These are phyloP conservation scores for Ceratonia siliqua DNA, from an alignment of 306 rosid genomes.

Conservation along the genomic window DNA sequence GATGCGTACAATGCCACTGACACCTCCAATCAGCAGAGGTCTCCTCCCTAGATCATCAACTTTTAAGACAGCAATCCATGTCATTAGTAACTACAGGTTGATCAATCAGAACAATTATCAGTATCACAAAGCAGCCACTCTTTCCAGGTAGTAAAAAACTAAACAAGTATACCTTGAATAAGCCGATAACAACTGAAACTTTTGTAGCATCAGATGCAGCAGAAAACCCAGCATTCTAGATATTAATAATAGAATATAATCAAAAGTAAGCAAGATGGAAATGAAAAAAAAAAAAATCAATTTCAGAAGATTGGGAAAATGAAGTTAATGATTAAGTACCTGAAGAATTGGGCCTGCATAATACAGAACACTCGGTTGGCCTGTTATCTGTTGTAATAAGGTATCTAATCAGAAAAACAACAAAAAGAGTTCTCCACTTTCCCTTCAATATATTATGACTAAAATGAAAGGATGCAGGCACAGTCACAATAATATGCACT, in stretches of 20 bases:
- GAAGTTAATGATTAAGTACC: slow-evolving; percentile 51
- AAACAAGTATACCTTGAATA: slow-evolving; percentile 72
- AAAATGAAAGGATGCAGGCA: slow-evolving; percentile 23
- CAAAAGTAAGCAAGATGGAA: slow-evolving; percentile 29
- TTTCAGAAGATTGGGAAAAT: slow-evolving; percentile 19
- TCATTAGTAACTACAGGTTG: slow-evolving; percentile 76
- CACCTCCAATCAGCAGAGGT: slow-evolving; percentile 85
- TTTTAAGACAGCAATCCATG: slow-evolving; percentile 83
- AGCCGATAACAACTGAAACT: slow-evolving; percentile 90
- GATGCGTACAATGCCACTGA: slow-evolving; percentile 85
- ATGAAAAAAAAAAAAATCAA: slow-evolving; percentile 23
- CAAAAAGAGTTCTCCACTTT: slow-evolving; percentile 32
- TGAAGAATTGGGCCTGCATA: slow-evolving; percentile 95
- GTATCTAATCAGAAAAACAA: slow-evolving; percentile 41
- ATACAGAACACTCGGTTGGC: slow-evolving; percentile 96
- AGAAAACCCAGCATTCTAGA: slow-evolving; percentile 92
- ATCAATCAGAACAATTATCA: slow-evolving; percentile 32
- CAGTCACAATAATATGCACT: slow-evolving; percentile 6
- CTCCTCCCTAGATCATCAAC: slow-evolving; percentile 96
- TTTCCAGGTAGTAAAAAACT: slow-evolving; percentile 25
- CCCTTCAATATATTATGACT: slow-evolving; percentile 29
- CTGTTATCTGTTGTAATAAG: slow-evolving; percentile 78
- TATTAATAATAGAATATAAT: slow-evolving; percentile 27
- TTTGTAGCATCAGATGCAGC: slow-evolving; percentile 94
- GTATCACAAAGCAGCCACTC: slow-evolving; percentile 8